Percentiles rank a stretch among this genome's conserved stretches.
phyloP scores from a whole-genome alignment of 176 grass and related monocot species.

The Pontederia paniculata region DNA sequence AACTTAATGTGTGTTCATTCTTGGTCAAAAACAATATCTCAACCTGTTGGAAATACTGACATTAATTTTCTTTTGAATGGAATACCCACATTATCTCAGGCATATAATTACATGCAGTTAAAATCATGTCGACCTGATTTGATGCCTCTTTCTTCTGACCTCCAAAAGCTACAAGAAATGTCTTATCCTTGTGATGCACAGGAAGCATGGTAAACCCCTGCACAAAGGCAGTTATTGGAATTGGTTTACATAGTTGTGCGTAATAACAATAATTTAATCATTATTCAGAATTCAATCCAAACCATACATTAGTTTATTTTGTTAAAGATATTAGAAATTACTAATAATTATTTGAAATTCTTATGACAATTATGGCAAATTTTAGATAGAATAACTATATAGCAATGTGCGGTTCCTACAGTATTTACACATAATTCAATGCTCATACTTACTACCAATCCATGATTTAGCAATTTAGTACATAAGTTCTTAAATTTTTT shows the following conservation, averaged over 20 bases:
- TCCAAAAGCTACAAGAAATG: constrained; percentile 91
- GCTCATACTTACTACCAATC: not conserved
- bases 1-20: constrained; percentile 75
- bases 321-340: too few relatives aligned
- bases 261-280: too few relatives aligned
- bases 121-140: constrained; percentile 46
- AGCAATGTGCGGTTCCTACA: too few relatives aligned
- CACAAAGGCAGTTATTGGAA: constrained; percentile 21
- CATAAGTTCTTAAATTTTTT: too few relatives aligned
- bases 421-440: not conserved
- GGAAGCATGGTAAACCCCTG: constrained; percentile 97
- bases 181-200: constrained; percentile 68
- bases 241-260: constrained; percentile 5
- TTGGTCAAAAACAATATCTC: constrained; percentile 78
- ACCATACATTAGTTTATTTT: too few relatives aligned
- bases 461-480: too few relatives aligned
- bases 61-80: not conserved
- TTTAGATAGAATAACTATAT: too few relatives aligned
- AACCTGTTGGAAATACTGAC: constrained; percentile 30
- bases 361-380: too few relatives aligned
- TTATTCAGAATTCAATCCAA: too few relatives aligned
- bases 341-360: too few relatives aligned
- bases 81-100: too few relatives aligned
- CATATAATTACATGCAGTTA: too few relatives aligned
- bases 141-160: constrained; percentile 96